Conservation (phyloP, 768 basidiomycete genomes). For the Suillus clintonianus region DNA sequence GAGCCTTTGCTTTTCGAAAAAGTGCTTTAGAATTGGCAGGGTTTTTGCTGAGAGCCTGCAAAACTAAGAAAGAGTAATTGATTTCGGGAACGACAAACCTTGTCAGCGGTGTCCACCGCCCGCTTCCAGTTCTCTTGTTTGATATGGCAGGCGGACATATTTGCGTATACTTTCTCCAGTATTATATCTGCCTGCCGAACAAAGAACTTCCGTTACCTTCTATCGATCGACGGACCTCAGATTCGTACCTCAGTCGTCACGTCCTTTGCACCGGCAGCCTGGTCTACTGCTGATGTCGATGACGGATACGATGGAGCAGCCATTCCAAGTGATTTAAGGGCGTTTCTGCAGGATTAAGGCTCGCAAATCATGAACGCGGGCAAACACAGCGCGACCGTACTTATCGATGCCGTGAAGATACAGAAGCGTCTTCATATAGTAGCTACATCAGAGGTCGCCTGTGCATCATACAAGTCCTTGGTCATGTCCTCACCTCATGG, state of each 20-base stretch:
- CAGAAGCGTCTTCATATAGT: conserved; percentile 56
- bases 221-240: neutral
- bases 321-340: conserved; percentile 54
- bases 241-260: conserved; percentile 65
- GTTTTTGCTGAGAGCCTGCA: conserved; percentile 74
- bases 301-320: conserved; percentile 4
- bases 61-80: neutral
- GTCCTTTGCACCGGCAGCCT: conserved; percentile 39
- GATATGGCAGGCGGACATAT: conserved; percentile 83
- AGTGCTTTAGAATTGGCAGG: conserved; percentile 75
- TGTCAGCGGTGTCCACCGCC: conserved; percentile 78
- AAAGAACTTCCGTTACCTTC: neutral
- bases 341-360: conserved; percentile 42
- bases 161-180: conserved; percentile 81
- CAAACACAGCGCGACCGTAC: conserved; percentile 39
- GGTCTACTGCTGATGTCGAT: conserved; percentile 23
- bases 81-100: conserved; percentile 40
- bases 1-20: conserved; percentile 80
- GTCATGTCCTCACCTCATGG: conserved; percentile 56
- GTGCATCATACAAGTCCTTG: neutral
- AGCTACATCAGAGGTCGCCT: conserved; percentile 9
- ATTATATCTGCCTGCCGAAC: conserved; percentile 66
- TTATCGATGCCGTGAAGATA: conserved; percentile 79
- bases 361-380: neutral
- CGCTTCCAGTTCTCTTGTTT: conserved; percentile 81